Conservation (phyloP, 2,329 filamentous ascomycete genomes). For the Phialophora tarda region DNA sequence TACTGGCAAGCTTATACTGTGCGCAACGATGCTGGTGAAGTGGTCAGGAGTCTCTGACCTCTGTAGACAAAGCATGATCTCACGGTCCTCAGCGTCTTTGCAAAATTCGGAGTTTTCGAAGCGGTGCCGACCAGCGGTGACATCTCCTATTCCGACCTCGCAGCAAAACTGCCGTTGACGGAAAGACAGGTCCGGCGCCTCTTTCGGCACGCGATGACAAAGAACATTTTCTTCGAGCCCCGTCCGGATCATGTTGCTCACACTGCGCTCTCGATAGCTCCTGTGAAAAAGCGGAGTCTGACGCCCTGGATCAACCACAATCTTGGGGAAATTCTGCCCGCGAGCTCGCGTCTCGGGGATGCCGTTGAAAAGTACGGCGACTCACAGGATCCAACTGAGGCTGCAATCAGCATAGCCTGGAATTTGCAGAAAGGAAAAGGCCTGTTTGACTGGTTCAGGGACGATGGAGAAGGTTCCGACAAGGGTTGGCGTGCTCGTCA, state of each 20-base stretch:
- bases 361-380: conserved; percentile 37
- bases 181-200: conserved; percentile 16
- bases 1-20: conserved; percentile 17
- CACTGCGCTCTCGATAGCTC: conserved; percentile 59
- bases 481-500: conserved; percentile 18
- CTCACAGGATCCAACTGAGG: conserved; percentile 31
- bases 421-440: conserved; percentile 26
- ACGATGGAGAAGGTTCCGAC: conserved; percentile 47
- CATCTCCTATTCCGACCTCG: conserved; percentile 42
- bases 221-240: conserved; percentile 61
- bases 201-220: conserved; percentile 61
- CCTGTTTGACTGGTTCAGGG: conserved; percentile 44
- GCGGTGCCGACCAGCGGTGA: conserved; percentile 40
- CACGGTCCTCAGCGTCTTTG: conserved; percentile 41
- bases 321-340: conserved; percentile 33
- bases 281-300: conserved; percentile 41
- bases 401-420: conserved; percentile 41
- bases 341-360: conserved; percentile 34
- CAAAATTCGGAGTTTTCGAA: conserved; percentile 42
- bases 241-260: conserved; percentile 59
- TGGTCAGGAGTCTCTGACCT: background rate
- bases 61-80: conserved; percentile 34
- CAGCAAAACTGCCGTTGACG: conserved; percentile 31
- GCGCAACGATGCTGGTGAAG: background rate
- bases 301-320: conserved; percentile 64